Base-by-base conservation (phyloP, 768 basidiomycete genomes). In the Tricholomella constricta region DNA sequence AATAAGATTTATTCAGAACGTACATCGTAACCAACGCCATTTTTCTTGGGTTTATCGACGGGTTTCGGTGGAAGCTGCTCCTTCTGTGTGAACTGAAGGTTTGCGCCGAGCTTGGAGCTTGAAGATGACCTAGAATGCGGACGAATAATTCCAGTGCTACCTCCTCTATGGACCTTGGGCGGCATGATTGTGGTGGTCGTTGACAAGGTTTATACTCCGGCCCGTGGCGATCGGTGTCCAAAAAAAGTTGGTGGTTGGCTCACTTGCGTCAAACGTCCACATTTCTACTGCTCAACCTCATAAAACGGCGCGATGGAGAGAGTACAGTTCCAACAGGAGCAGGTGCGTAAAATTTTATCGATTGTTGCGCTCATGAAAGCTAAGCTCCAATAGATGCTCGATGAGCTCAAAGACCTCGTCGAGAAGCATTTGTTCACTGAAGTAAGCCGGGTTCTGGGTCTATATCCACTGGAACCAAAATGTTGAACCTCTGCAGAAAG, bases 291-390 rank as follows among this genome's bases (percentile, higher is more conserved):
- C 19, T 43, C 25, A 50, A 20, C 22, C n/a, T 42, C 50, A 46
- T 54, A 43, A 41, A 25, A 34, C 22, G 52, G 48, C 60, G 70
- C 20, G 55, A 95, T 98, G 94, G 94, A 98, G 79, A 82, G 91
- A 59, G 94, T 96, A 0, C 89, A 96, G 54, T 95, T 88, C 62
- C 86, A 95, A 71, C 90, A 95, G 70, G 94, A 96, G 85, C 88
- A 91, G 85, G 86, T 81, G 51, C 45, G 75, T 51, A 23, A 48
- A 42, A 49, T 32, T n/a, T 12, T 14, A 10, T 38, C 9, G 6
- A 29, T 31, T 40, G 15, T 35, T 15, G 29, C 29, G 15, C 17
- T 25, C 14, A 10, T 52, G 12, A 41, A 45, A 25, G 57, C 61
- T 56, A 55, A 52, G 35, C 41, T 45, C n/a, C 37, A n/a, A n/a